Base-by-base conservation (phyloP, 208 protist species). In the Leishmania guyanensis region DNA sequence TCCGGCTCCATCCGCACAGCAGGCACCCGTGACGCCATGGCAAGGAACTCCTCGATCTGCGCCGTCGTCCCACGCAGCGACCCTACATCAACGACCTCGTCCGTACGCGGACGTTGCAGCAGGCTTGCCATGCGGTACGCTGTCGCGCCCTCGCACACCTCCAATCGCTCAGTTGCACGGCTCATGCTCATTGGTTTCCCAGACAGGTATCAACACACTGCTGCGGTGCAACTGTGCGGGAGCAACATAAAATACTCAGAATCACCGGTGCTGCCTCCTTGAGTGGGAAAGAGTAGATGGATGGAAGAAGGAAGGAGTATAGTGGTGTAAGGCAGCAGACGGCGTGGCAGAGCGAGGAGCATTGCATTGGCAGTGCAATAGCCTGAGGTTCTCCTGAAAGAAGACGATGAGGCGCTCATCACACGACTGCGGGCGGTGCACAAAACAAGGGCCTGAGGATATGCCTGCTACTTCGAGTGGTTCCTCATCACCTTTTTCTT, bases 41-140 rank as follows among this genome's bases (percentile, higher is more conserved):
- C 62, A 33, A 97, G 84, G 69, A 97, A 97, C 20, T 53, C 26
- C 62, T 92, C 91, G 29, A 96, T 90, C 69, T 89, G 79, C 22
- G 82, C 53, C 36, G 85, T 92, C 51, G 92, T 83, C 14, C 77
- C 68, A 20, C 84, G 75, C 54, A 96, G 82, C 14, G 90, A 90
- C 46, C 75, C 75, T 50, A 80, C 84, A 20, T n/a, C 75, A 48
- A 51, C 72, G n/a, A 48, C 50, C 17, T 43, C 70, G 43, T 56
- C 73, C 12, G 66, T 54, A 22, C 26, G 75, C 9, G 79, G 36
- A 5, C 9, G 69, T 39, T 83, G 80, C 53, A 91, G 86, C 12
- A 91, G 86, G 54, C 84, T 83, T 5, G 88, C 88, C 36, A 91
- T 80, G 5, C 79, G 80, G 48, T 80, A 85, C 69, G 83, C 85